Evolutionary conservation across 257 asterid species (phyloP), one percentile per base, ranked within the genome.

Genomic region (Thymus quinquecostatus): DNA sequence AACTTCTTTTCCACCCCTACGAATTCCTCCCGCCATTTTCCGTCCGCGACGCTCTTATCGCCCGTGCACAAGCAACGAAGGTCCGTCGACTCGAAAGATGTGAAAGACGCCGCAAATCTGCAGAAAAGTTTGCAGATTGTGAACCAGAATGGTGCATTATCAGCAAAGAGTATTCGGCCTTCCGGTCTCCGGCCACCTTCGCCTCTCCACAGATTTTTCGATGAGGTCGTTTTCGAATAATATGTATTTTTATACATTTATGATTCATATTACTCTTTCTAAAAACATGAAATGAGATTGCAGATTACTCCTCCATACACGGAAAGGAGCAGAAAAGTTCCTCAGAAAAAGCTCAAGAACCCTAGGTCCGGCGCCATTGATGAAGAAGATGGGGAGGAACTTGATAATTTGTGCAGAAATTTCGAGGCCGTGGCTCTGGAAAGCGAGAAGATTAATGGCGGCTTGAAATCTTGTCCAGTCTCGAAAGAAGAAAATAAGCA

Each of bases 111-210:
- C 38, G 50, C 71, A 14, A 21, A 60, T 30, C 34, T 51, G 66
- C 80, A 60, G 11, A 50, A 49, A 14, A 40, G 60, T 33, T 64
- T 64, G 43, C 79, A 48, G 1, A 51, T 58, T 41, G 55, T 79
- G 2, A 66, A 12, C 27, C 69, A 55, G 41, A 38, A 28, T 14
- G 28, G 64, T 36, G 27, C 43, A 29, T 34, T 62, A 11, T 76
- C 84, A 13, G 49, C 65, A n/a, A 60, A 70, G 58, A 69, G 51
- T 54, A 28, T 74, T 21, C 79, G 66, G 73, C 88, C 81, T 43
- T 88, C 97, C 10, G 73, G 81, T 40, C 85, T 90, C 13, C 89
- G 91, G 3, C 82, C 79, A 61, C 97, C 97, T 48, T 83, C 89
- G 33, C 88, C 93, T 6, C 81, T 11, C 59, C 79, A 82, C 60